Conservation (phyloP, 73 alveolate genomes). For the Tetrahymena borealis region DNA sequence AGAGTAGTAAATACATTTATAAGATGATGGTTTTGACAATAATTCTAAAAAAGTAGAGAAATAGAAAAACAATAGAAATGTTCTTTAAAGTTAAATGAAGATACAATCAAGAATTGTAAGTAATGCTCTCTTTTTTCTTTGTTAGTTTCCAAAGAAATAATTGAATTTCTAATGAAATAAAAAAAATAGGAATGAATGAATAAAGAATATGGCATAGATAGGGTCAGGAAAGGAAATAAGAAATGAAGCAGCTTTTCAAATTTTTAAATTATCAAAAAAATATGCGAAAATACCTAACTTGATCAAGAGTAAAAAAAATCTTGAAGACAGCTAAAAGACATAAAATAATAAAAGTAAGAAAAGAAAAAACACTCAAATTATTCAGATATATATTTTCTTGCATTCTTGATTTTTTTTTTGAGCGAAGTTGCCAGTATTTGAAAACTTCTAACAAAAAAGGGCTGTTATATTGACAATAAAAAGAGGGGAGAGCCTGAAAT, state of each 20-base stretch:
- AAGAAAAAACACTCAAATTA: background rate
- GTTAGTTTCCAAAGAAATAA: no score
- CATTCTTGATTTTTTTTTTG: background rate
- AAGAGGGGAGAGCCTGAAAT: no score
- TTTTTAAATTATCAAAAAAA: background rate
- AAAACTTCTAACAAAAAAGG: background rate
- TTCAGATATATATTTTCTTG: background rate
- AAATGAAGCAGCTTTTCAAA: background rate
- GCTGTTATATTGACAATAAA: no score
- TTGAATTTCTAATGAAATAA: background rate
- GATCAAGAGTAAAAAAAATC: background rate
- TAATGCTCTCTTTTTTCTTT: no score
- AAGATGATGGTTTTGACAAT: no score
- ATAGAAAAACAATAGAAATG: background rate
- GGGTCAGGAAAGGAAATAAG: background rate
- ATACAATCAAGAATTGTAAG: background rate
- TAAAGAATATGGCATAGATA: no score
- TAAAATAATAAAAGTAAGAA: background rate
- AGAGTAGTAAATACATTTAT: no score
- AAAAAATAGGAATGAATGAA: background rate
- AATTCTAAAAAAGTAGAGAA: no score
- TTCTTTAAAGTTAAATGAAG: background rate
- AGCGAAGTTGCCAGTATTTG: background rate
- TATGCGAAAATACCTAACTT: background rate
- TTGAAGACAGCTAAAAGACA: background rate